Base-by-base conservation (phyloP, 176 grass and related monocot genomes). In the Aechmea fasciata region DNA sequence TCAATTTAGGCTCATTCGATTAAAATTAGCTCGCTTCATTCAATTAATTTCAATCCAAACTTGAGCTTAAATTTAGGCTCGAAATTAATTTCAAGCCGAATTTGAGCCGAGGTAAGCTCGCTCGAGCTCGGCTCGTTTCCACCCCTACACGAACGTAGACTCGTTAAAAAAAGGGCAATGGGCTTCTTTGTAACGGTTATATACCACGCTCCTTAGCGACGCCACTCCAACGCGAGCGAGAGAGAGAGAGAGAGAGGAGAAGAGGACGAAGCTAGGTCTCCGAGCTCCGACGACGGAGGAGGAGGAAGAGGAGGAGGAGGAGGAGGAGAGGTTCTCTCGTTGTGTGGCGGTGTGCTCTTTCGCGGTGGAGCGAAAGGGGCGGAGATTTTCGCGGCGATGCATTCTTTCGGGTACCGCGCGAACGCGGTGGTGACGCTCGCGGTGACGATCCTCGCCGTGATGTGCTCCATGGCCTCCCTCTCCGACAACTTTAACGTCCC, bases 381-480 rank as follows among this genome's bases (percentile, higher is more conserved):
- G 33, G 55, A 22, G 10, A 18, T 9, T 18, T 61, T 18, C 13
- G 9, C n/a, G 64, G 54, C 23, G 70, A 99, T 99, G 94, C 90
- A 99, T 70, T 93, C 94, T 3, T 93, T 93, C 69, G 80, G 84
- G n/a, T 84, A 99, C 82, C 77, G 94, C 61, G 79, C 87, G 52
- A 99, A 99, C 75, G 87, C 90, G 71, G 84, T 93, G 69, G 87
- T 84, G 55, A 93, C 94, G 77, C 93, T 99, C 72, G 87, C 74
- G 3, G 73, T 99, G 26, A 90, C 87, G 65, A 93, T 99, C 66
- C 84, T 99, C 20, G 94, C 94, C 17, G 84, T 84, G 71, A 90
- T 99, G 82, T 99, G 89, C 87, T 79, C 82, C 77, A 83, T 88
- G 69, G 94, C 90, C 50, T 99, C 94, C 78, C 75, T 93, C 77